Evolutionary conservation across 2,329 filamentous ascomycete species (phyloP).

Genomic region (Massarina eburnea): DNA sequence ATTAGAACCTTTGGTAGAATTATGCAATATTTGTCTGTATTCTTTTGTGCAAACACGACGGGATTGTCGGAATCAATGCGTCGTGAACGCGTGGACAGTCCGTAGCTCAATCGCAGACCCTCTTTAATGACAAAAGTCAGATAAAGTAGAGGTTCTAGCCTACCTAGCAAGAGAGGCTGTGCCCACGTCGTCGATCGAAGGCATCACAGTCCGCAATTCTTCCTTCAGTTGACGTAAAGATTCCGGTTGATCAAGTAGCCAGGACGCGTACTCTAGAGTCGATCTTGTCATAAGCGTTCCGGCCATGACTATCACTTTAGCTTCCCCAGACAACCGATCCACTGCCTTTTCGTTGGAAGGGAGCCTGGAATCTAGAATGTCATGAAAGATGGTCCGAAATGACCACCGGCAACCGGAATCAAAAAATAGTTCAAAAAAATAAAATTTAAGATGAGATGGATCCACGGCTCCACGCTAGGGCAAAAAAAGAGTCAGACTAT

Average conservation of each 20-base stretch:
- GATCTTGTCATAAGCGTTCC: neutral
- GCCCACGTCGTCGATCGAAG: neutral
- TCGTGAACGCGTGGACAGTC: neutral
- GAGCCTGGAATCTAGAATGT: neutral
- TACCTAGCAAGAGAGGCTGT: neutral
- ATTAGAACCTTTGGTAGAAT: neutral
- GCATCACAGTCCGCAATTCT: neutral
- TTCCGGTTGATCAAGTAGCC: neutral
- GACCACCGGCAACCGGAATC: too few species aligned
- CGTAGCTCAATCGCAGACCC: neutral
- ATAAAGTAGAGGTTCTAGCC: slow-evolving; percentile 16
- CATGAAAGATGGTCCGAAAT: neutral
- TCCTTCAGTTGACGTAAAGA: neutral
- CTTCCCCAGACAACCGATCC: neutral
- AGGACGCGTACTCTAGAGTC: neutral
- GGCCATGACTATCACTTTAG: neutral
- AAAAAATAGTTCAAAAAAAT: too few species aligned
- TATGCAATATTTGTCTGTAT: neutral
- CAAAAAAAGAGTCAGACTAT: too few species aligned
- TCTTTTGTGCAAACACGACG: neutral
- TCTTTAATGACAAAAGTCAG: slow-evolving; percentile 7
- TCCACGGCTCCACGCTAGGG: too few species aligned
- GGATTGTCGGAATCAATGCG: neutral
- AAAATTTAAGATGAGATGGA: too few species aligned
- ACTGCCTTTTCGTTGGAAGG: neutral